Evolutionary conservation across 1,284 basidiomycete species (phyloP).

Genomic region (Ustilago trichophora): DNA sequence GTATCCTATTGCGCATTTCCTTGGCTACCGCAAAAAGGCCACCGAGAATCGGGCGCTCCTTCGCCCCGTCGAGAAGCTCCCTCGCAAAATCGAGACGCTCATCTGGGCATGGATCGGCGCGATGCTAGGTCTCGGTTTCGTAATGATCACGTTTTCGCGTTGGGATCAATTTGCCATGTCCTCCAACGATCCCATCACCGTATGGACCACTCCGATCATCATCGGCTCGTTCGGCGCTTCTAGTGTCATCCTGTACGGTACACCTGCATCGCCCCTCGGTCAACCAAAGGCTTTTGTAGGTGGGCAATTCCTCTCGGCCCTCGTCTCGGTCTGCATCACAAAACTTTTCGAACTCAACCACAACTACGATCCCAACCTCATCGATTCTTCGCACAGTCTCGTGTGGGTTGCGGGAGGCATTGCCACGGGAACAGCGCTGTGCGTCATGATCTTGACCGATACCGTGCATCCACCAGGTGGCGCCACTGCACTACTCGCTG

Average conservation of each 20-base stretch:
- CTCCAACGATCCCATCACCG: constrained; percentile 29
- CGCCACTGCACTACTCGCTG: constrained; percentile 44
- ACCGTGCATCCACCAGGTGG: constrained; percentile 53
- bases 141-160: constrained; percentile 49
- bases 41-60: constrained; percentile 30
- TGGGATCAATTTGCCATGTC: constrained; percentile 42
- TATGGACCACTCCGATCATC: constrained; percentile 47
- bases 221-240: constrained; percentile 55
- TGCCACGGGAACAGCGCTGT: constrained; percentile 38
- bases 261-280: constrained; percentile 43
- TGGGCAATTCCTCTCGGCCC: constrained; percentile 47
- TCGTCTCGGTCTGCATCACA: constrained; percentile 40
- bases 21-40: constrained; percentile 30
- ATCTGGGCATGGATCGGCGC: constrained; percentile 54
- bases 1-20: constrained; percentile 42
- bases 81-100: constrained; percentile 42
- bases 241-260: constrained; percentile 51
- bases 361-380: constrained; percentile 40
- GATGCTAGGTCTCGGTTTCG: constrained; percentile 38
- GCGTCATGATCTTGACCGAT: constrained; percentile 43
- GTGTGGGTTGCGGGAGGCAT: constrained; percentile 51
- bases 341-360: constrained; percentile 49
- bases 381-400: constrained; percentile 33
- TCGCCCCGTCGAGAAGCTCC: constrained; percentile 33
- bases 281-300: constrained; percentile 47